These are phyloP conservation scores for Calonectria hawksworthii DNA, from an alignment of 2,329 filamentous ascomycete genomes.

Conservation along the genomic window DNA sequence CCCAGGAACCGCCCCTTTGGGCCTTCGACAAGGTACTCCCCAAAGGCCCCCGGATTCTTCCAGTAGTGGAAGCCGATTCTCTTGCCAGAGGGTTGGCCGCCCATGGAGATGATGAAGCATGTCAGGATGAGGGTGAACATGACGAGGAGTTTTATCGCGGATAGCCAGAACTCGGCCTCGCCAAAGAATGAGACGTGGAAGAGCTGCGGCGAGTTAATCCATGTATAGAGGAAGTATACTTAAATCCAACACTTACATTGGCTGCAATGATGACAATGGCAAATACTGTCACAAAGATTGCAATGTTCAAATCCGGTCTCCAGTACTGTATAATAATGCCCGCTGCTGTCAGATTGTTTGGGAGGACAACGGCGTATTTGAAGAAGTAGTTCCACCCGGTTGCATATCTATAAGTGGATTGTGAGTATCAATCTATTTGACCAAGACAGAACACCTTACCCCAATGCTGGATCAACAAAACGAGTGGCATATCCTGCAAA, in stretches of 20 bases:
- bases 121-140: slow-evolving; percentile 77
- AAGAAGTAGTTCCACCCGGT: slow-evolving; percentile 68
- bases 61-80: slow-evolving; percentile 76
- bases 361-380: slow-evolving; percentile 88
- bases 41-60: slow-evolving; percentile 66
- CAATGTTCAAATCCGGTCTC: slow-evolving; percentile 79
- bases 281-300: slow-evolving; percentile 83
- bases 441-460: slow-evolving; percentile 71
- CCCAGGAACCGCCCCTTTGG: slow-evolving; percentile 67
- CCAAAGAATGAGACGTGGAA: slow-evolving; percentile 77
- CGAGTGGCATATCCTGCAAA: slow-evolving; percentile 86
- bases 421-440: slow-evolving; percentile 71
- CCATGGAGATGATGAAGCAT: slow-evolving; percentile 72
- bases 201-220: slow-evolving; percentile 53
- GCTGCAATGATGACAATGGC: slow-evolving; percentile 72
- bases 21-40: slow-evolving; percentile 41
- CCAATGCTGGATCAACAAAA: slow-evolving; percentile 84
- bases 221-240: neutral
- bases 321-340: slow-evolving; percentile 85
- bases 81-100: slow-evolving; percentile 74
- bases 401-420: neutral
- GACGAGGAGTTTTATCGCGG: slow-evolving; percentile 77
- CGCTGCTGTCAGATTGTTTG: slow-evolving; percentile 85
- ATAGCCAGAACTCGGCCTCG: slow-evolving; percentile 74
- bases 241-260: slow-evolving; percentile 56